Evolutionary conservation across 306 rosid species (phyloP), one percentile per base, ranked within the genome.

Genomic region (Quercus bicolor): DNA sequence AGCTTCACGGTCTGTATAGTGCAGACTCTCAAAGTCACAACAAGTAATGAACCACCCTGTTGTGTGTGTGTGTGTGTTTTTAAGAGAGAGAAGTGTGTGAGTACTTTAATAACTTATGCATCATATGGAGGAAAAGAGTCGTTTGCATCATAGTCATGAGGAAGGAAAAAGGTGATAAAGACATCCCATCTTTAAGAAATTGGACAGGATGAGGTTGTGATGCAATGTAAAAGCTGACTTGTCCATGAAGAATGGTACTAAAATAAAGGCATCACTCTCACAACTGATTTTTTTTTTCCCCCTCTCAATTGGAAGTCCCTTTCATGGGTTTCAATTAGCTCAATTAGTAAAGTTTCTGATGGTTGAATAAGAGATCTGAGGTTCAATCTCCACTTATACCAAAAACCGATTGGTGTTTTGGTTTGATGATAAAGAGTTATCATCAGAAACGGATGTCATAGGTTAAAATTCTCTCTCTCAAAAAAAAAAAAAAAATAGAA

Each of bases 111-210:
- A 29, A n/a, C 77, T 79, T 68, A 48, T 74, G 79, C 87, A 59
- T 68, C 52, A 43, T 51, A 55, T 51, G 57, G 74, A 59, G 70
- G 70, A 79, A 77, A 60, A 48, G 43, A 73, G 74, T 51, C 62
- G 52, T 37, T 45, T 43, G 45, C 2, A 70, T 29, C 65, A 13
- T 23, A 43, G 52, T 62, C 52, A 12, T 26, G 23, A 21, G 48
- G 70, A 20, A 31, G 37, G 70, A 20, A 40, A 75, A 79, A 75
- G 45, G 64, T 73, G 85, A 86, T 51, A 75, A 72, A n/a, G 84
- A 85, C 83, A 77, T 40, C 80, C 73, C 76, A 80, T 59, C 89
- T 78, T 31, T 66, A 78, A 75, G 56, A 78, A 57, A 21, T 18
- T 51, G 37, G 75, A 74, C 80, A 82, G 6, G 64, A 59, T 33